These are phyloP conservation scores for Phytophthora agathidicida DNA, from an alignment of 352 stramenopile species.

Conservation along the genomic window DNA sequence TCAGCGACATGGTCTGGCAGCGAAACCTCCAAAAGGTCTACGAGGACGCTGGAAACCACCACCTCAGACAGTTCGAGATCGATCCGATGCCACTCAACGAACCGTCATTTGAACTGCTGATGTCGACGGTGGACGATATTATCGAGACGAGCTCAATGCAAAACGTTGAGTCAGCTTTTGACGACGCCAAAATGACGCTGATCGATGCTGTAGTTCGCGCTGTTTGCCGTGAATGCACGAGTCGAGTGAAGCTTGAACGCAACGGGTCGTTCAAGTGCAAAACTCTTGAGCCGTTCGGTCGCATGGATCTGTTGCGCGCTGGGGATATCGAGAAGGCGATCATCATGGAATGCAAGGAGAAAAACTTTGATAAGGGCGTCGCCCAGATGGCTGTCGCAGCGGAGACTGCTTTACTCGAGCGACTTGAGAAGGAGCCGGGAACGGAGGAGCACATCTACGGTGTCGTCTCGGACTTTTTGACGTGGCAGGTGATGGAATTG, in stretches of 20 bases:
- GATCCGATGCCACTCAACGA: conserved; percentile 20
- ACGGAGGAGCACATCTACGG: conserved; percentile 12
- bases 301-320: conserved; percentile 6
- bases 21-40: conserved; percentile 14
- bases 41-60: background rate
- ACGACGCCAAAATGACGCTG: conserved; percentile 10
- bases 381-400: conserved; percentile 8
- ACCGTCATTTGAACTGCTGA: conserved; percentile 4
- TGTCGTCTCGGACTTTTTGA: conserved; percentile 21
- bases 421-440: conserved; percentile 6
- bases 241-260: conserved; percentile 10
- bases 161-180: background rate
- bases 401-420: conserved; percentile 16
- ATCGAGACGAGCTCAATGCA: conserved; percentile 20
- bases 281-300: conserved; percentile 4
- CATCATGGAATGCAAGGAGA: conserved; percentile 15
- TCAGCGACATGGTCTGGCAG: conserved; percentile 17
- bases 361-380: conserved; percentile 13
- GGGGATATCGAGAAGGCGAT: conserved; percentile 9
- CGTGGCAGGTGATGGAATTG: conserved; percentile 29
- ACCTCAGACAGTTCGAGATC: conserved; percentile 13
- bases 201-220: conserved; percentile 18
- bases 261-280: conserved; percentile 18
- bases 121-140: conserved; percentile 13
- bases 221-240: conserved; percentile 19